Conservation (phyloP, 1,139 yeast species). For the Diutina mesorugosa region DNA sequence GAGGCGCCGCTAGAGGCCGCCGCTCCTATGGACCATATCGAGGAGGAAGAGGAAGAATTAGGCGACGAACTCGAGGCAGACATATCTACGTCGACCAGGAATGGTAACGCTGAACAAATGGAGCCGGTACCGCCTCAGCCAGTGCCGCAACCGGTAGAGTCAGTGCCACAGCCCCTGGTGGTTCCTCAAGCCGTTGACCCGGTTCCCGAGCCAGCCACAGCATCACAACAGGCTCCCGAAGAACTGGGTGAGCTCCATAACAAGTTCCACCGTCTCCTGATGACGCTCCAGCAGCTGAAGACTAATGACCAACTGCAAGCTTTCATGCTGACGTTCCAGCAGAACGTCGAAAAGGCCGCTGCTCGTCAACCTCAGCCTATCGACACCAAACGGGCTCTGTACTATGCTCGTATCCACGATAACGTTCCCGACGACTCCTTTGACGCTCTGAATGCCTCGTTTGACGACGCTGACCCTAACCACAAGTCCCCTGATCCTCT, state of each 20-base stretch:
- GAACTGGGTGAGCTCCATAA: neutral
- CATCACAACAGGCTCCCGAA: neutral
- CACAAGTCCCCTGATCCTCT: neutral
- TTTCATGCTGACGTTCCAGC: constrained; percentile 26
- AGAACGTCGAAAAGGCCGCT: constrained; percentile 8
- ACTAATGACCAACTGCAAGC: constrained; percentile 8
- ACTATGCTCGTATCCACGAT: constrained; percentile 19
- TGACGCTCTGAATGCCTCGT: neutral
- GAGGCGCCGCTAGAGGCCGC: neutral
- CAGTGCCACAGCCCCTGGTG: no score
- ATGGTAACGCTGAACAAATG: neutral
- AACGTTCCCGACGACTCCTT: constrained; percentile 5
- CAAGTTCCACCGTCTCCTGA: constrained; percentile 28
- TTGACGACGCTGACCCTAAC: neutral
- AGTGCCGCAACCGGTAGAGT: neutral
- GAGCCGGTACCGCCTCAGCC: neutral
- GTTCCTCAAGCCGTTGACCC: neutral
- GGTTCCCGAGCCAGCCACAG: neutral
- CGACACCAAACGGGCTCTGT: constrained; percentile 15
- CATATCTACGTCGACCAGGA: neutral
- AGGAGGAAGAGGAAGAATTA: constrained; percentile 1
- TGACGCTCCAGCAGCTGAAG: constrained; percentile 29
- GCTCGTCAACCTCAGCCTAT: constrained; percentile 5
- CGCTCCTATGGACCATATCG: neutral
- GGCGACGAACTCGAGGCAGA: neutral